phyloP scores from a whole-genome alignment of 768 basidiomycete species.

The Trametes cinnabarina region DNA sequence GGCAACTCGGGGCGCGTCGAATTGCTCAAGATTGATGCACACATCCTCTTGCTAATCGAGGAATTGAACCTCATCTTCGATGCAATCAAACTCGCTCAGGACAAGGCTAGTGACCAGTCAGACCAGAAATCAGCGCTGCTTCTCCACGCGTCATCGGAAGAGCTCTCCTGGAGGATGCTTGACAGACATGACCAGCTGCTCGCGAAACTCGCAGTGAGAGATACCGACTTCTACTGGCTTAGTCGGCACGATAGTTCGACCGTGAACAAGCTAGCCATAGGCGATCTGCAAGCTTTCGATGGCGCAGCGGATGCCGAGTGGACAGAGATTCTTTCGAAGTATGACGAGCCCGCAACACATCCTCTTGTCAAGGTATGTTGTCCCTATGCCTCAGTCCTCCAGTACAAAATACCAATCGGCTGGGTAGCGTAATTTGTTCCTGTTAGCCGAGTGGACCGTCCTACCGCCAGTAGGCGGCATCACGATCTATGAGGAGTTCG shows the following conservation, averaged over 20 bases:
- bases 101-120: constrained; percentile 60
- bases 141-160: constrained; percentile 76
- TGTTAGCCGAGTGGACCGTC: constrained; percentile 75
- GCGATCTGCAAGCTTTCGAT: constrained; percentile 83
- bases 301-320: constrained; percentile 78
- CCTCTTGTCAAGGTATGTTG: constrained; percentile 63
- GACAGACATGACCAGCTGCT: constrained; percentile 69
- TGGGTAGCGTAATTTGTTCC: constrained; percentile 65
- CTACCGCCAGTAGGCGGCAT: constrained; percentile 94
- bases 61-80: constrained; percentile 85
- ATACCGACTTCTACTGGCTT: constrained; percentile 79
- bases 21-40: constrained; percentile 65
- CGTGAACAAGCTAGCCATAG: constrained; percentile 69
- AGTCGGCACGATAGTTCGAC: constrained; percentile 87
- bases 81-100: constrained; percentile 80
- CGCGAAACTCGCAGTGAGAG: constrained; percentile 80
- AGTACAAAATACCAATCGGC: background rate
- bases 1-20: constrained; percentile 51
- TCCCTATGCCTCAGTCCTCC: constrained; percentile 2
- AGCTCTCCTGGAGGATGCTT: constrained; percentile 92
- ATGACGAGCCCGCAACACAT: constrained; percentile 67
- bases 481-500: constrained; percentile 80
- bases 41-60: constrained; percentile 69
- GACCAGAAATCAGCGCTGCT: constrained; percentile 80
- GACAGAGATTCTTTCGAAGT: constrained; percentile 84